Percentiles rank a stretch among this genome's conserved stretches.
These are phyloP conservation scores for Tetracentron sinense DNA, from an alignment of 164 flowering plant genomes.

Conservation along the genomic window DNA sequence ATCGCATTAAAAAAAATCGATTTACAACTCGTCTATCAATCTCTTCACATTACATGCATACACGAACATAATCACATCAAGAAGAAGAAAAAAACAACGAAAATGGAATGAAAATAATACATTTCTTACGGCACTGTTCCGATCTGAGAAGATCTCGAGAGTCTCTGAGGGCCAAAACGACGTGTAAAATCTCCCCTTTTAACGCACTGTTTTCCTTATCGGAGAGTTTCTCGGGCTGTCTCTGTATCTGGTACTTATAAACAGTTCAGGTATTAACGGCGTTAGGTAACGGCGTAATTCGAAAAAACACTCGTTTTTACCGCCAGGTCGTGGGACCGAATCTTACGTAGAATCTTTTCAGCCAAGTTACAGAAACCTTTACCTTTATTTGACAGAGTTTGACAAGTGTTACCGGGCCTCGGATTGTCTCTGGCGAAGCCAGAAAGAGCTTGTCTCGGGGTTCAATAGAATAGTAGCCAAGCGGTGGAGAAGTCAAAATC, in stretches of 20 bases:
- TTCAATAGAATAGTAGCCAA: too few species aligned
- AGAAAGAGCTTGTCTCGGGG: too few species aligned
- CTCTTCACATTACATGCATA: constrained; percentile 18
- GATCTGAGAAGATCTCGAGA: constrained; percentile 32
- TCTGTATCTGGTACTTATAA: not conserved
- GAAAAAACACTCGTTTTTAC: not conserved
- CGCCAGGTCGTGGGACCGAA: constrained; percentile 8
- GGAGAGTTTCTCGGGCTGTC: constrained; percentile 3
- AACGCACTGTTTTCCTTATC: constrained; percentile 2
- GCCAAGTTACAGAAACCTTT: not conserved
- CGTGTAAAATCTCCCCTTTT: not conserved
- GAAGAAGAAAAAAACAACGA: constrained; percentile 3
- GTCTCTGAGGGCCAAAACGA: not conserved
- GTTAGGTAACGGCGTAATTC: constrained; percentile 24
- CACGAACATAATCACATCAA: constrained; percentile 4
- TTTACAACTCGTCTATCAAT: not conserved
- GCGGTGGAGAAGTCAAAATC: too few species aligned
- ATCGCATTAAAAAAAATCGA: not conserved
- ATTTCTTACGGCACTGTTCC: constrained; percentile 25
- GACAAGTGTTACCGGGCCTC: too few species aligned
- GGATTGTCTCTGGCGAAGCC: too few species aligned
- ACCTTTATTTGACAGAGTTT: too few species aligned
- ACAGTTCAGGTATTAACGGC: constrained; percentile 14
- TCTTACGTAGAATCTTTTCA: constrained; percentile 10
- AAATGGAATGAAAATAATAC: constrained; percentile 2